Conservation (phyloP, 768 basidiomycete genomes). For the Tulasnella sp. region DNA sequence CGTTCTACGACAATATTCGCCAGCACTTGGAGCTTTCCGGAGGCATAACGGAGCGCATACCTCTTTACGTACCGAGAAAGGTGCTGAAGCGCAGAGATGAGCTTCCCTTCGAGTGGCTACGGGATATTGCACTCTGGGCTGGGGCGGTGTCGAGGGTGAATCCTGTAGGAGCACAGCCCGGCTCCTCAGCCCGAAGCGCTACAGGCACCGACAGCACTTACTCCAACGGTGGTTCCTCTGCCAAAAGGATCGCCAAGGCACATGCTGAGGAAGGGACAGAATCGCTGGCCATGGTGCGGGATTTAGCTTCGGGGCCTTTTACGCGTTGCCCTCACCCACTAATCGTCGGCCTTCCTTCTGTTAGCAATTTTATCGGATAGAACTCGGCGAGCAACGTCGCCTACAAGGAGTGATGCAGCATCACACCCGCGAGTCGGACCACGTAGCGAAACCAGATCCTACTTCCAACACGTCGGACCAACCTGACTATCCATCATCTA, state of each 20-base stretch:
- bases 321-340: background rate
- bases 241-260: slow-evolving; percentile 36
- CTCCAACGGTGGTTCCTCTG: background rate
- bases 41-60: slow-evolving; percentile 74
- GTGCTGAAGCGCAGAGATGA: slow-evolving; percentile 62
- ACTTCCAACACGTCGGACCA: background rate
- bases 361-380: slow-evolving; percentile 86
- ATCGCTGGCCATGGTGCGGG: slow-evolving; percentile 63
- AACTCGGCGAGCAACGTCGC: slow-evolving; percentile 85
- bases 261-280: slow-evolving; percentile 72
- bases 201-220: background rate
- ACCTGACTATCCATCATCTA: background rate
- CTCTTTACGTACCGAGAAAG: slow-evolving; percentile 59
- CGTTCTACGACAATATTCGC: slow-evolving; percentile 93
- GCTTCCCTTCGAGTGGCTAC: slow-evolving; percentile 79
- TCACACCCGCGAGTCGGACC: slow-evolving; percentile 59
- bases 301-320: background rate
- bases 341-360: background rate
- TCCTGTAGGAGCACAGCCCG: background rate
- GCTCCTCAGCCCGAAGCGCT: background rate
- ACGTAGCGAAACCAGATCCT: background rate
- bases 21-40: slow-evolving; percentile 81
- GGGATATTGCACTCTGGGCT: slow-evolving; percentile 59
- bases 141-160: slow-evolving; percentile 15
- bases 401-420: slow-evolving; percentile 91